phyloP scores from a whole-genome alignment of 345 rosid genomes.

The Euphorbia peplus region DNA sequence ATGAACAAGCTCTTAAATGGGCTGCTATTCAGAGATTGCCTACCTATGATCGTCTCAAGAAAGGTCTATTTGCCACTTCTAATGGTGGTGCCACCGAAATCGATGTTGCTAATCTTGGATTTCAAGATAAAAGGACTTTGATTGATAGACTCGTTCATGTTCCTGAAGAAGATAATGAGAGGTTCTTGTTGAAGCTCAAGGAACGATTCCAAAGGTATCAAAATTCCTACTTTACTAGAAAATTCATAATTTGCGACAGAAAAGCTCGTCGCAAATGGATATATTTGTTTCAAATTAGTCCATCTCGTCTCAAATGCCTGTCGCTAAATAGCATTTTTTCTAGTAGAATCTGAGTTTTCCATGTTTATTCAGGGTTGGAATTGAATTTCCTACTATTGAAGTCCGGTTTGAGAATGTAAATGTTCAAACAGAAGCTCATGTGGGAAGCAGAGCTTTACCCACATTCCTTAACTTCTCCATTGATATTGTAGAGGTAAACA shows the following conservation, averaged over 20 bases:
- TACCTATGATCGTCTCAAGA: conserved; percentile 38
- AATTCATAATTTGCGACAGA: too few species aligned
- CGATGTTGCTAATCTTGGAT: conserved; percentile 26
- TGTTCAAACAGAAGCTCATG: conserved; percentile 55
- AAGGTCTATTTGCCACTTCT: conserved; percentile 33
- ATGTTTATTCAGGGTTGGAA: conserved; percentile 41
- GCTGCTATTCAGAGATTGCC: conserved; percentile 53
- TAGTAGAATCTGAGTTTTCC: not conserved
- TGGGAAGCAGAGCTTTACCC: conserved; percentile 69
- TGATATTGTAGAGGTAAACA: conserved; percentile 47
- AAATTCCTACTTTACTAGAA: not conserved
- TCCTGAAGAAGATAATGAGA: conserved; percentile 21
- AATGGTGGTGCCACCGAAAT: conserved; percentile 13
- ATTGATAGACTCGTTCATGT: conserved; percentile 17
- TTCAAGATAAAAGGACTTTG: conserved; percentile 14
- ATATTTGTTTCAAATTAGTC: too few species aligned
- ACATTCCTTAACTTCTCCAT: conserved; percentile 46
- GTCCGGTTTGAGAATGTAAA: conserved; percentile 49
- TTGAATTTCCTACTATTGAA: conserved; percentile 43
- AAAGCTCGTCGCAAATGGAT: too few species aligned
- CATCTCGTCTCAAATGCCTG: too few species aligned
- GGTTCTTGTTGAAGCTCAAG: conserved; percentile 22
- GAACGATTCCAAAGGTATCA: conserved; percentile 17
- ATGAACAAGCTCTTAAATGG: conserved; percentile 50
- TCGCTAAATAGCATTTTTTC: too few species aligned